These are phyloP conservation scores for Platanthera zijinensis DNA, from an alignment of 106 monocot genomes.

Conservation along the genomic window DNA sequence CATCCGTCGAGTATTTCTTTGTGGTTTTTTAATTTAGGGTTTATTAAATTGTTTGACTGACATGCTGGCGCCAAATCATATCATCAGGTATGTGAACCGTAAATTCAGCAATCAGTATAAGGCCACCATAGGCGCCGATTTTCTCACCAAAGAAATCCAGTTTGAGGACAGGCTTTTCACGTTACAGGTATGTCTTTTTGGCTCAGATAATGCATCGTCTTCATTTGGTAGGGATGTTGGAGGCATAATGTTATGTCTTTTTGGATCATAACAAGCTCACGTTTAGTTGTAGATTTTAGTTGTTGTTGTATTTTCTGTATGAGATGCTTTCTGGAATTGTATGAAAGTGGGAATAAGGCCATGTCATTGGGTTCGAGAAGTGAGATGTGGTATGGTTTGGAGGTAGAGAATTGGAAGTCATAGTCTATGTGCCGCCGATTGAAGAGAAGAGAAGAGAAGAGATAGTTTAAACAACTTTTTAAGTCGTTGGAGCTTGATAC, in stretches of 20 bases:
- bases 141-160: constrained; percentile 84
- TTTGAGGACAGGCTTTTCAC: constrained; percentile 79
- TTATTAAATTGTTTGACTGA: neutral
- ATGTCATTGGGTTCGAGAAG: neutral
- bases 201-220: neutral
- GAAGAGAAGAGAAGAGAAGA: too few species aligned
- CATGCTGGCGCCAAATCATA: constrained; percentile 1
- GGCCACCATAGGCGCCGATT: constrained; percentile 82
- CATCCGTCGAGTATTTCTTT: neutral
- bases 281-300: neutral
- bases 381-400: too few species aligned
- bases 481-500: too few species aligned
- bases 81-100: constrained; percentile 63
- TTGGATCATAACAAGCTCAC: neutral
- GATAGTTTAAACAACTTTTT: too few species aligned
- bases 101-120: constrained; percentile 92
- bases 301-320: neutral
- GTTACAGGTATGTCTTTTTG: constrained; percentile 39
- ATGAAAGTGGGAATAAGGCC: neutral
- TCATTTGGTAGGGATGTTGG: neutral
- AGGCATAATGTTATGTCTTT: neutral
- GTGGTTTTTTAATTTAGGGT: constrained; percentile 3
- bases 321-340: neutral
- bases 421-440: neutral
- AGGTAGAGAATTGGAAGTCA: neutral